These are phyloP conservation scores for Mycena leptocephala DNA, from an alignment of 768 basidiomycete genomes.

Conservation along the genomic window DNA sequence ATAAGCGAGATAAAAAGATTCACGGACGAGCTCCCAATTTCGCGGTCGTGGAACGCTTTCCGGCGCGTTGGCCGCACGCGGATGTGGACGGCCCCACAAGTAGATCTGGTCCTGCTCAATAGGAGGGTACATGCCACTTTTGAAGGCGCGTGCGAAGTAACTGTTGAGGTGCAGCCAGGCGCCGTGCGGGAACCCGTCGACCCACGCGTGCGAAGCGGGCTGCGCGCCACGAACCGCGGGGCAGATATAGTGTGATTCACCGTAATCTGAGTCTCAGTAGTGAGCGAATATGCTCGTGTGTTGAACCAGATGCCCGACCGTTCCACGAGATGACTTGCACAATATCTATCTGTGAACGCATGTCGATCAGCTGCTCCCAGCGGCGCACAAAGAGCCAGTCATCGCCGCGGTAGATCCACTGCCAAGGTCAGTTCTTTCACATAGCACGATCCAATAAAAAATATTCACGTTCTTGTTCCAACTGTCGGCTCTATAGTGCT, in stretches of 20 bases:
- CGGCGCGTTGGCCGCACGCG: conserved; percentile 54
- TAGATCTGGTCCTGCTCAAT: conserved; percentile 62
- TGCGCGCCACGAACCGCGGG: conserved; percentile 57
- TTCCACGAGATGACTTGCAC: conserved; percentile 74
- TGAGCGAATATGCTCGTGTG: neutral
- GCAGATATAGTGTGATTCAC: conserved; percentile 69
- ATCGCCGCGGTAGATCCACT: conserved; percentile 67
- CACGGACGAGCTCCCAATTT: conserved; percentile 60
- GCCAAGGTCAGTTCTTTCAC: neutral
- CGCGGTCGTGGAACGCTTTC: conserved; percentile 58
- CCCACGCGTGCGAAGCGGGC: conserved; percentile 59
- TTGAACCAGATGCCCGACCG: conserved; percentile 43
- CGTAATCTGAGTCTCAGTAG: conserved; percentile 35
- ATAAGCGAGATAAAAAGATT: neutral
- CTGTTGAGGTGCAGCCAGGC: conserved; percentile 37
- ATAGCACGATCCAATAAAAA: neutral
- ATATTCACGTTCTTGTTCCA: conserved; percentile 60
- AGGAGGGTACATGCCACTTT: conserved; percentile 64
- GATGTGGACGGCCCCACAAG: conserved; percentile 67
- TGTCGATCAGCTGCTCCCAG: conserved; percentile 68
- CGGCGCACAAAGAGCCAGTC: conserved; percentile 67
- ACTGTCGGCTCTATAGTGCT: conserved; percentile 62
- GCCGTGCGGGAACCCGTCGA: conserved; percentile 57
- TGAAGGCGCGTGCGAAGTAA: conserved; percentile 39
- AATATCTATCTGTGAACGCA: conserved; percentile 55